Evolutionary conservation across 1,139 yeast species (phyloP).

Genomic region (Geotrichum armillariae): DNA sequence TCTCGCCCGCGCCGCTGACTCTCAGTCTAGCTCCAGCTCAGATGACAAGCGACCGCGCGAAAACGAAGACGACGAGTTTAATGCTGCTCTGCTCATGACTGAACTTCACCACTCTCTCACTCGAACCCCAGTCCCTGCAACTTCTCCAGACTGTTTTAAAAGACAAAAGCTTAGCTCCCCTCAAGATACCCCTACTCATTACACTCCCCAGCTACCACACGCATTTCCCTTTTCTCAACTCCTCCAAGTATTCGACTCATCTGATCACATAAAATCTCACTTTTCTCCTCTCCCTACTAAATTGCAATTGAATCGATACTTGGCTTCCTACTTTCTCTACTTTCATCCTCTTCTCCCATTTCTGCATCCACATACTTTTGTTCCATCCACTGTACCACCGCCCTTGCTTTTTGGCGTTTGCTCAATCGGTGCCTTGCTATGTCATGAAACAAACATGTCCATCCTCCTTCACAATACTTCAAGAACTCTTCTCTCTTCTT

Average conservation of each 20-base stretch:
- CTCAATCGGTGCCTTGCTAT: slow-evolving; percentile 39
- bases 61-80: slow-evolving; percentile 27
- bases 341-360: slow-evolving; percentile 41
- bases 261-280: slow-evolving; percentile 18
- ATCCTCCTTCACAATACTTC: slow-evolving; percentile 32
- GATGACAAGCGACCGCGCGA: slow-evolving; percentile 5
- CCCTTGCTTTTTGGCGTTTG: slow-evolving; percentile 38
- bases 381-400: slow-evolving; percentile 35
- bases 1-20: slow-evolving; percentile 18
- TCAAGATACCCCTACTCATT: slow-evolving; percentile 7
- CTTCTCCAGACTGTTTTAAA: slow-evolving; percentile 3
- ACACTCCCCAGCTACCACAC: slow-evolving; percentile 30
- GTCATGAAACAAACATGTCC: slow-evolving; percentile 36
- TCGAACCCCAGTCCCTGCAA: not conserved
- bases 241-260: slow-evolving; percentile 26
- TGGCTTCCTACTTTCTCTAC: slow-evolving; percentile 37
- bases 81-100: slow-evolving; percentile 35
- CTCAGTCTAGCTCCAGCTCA: slow-evolving; percentile 12
- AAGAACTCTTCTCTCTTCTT: slow-evolving; percentile 26
- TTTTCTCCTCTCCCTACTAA: slow-evolving; percentile 26
- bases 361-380: slow-evolving; percentile 38
- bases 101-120: slow-evolving; percentile 31
- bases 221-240: slow-evolving; percentile 26
- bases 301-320: slow-evolving; percentile 35
- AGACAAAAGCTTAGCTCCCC: slow-evolving; percentile 6